Evolutionary conservation across 495 filamentous ascomycete species (phyloP), one percentile per base, ranked within the genome.

Genomic region (Talaromyces proteolyticus): DNA sequence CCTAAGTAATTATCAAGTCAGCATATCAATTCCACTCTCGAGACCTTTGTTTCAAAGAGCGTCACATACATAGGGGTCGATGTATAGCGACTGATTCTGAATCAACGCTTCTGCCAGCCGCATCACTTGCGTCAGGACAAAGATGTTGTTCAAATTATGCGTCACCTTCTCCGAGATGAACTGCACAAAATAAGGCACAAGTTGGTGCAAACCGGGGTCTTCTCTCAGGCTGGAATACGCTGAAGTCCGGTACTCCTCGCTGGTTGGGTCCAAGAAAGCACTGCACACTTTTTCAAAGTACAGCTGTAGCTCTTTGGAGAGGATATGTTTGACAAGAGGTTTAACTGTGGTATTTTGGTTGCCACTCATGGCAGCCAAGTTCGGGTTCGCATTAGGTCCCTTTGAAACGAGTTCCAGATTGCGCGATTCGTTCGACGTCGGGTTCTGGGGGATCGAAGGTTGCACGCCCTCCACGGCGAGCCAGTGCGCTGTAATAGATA

Each of bases 101-200:
- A 96, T 83, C 45, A 98, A 66, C 0, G 91, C 88, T 26, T 85
- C 77, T 2, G 85, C 82, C 53, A 97, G 82, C 54, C 89, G 84
- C 85, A 98, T 88, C 77, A 92, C 91, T 66, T 93, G 89, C 2
- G 80, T 85, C 10, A 97, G 72, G 12, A 89, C 77, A 62, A 96
- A 97, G 3, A 91, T 75, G 65, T 91, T 80, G 56, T 92, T 88
- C 43, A 95, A 76, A 49, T 78, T 82, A 62, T 97, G 93, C 0
- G 93, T 96, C 43, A 97, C 89, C 66, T 95, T 94, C 62, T 95
- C 89, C 1, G 88, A 79, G 55, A 95, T 87, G 67, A 95, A 97
- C 58, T 93, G 87, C 36, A 95, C 82, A 57, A 97, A 96, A 66
- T 98, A 98, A 1, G 93, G 91, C 11, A 95, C 79, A 16, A 98